Base-by-base conservation (phyloP, 495 filamentous ascomycete species). In the Gamarada debralockiae region DNA sequence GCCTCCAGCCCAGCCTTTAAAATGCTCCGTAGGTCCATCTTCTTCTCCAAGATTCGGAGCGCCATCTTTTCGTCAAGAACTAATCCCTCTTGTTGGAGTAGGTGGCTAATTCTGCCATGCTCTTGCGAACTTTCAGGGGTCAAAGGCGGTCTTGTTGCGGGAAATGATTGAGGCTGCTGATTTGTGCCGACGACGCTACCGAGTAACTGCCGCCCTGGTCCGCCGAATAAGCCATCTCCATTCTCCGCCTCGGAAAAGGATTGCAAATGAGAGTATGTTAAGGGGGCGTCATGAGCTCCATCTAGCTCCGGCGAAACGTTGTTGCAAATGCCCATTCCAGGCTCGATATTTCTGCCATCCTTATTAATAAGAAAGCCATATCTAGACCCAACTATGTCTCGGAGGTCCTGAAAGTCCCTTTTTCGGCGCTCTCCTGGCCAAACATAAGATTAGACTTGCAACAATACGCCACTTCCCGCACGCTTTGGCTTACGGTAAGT, bases 361-460 rank as follows among this genome's bases (percentile, higher is more conserved):
- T 13, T 24, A 14, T 7, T 41, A 0, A 10, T 20, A 29, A 34
- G n/a, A 6, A 50, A 40, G 21, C 21, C 21, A 36, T 38, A 18
- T 10, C 10, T 50, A 31, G 33, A 40, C 10, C 9, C 18, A 20
- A 24, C 48, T 39, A 50, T 24, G 12, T 25, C 48, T 21, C 29
- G 48, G 21, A 50, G 48, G 48, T 4, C 20, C 48, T 50, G 25
- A 2, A 48, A 29, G 17, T 48, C 14, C 15, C 27, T 48, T 15
- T 48, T 48, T 24, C 34, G 45, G 18, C 45, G 45, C n/a, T 48
- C 45, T 17, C 45, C 45, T 48, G 21, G n/a, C n/a, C 23, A 36
- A 3, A 2, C 29, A 34, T 21, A 12, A 12, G 33, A 17, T 39
- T 18, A 40, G 48, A 5, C 10, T 24, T 27, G 13, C 34, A 51